These are phyloP conservation scores for Dactylis glomerata DNA, from an alignment of 176 grass and related monocot genomes.

Conservation along the genomic window DNA sequence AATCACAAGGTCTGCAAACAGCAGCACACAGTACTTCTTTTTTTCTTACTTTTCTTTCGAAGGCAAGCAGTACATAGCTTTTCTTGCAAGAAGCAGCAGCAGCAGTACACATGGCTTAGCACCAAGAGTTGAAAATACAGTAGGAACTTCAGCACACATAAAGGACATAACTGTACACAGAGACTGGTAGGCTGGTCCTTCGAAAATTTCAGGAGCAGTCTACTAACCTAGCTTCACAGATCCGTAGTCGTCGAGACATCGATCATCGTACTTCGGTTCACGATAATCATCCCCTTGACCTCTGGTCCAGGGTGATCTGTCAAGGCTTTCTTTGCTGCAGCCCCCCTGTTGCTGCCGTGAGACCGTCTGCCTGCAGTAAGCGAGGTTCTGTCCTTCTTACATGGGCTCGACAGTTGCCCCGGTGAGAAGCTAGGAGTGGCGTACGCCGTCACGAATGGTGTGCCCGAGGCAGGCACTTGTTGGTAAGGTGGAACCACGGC, in stretches of 20 bases:
- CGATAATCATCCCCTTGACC: conserved; percentile 38
- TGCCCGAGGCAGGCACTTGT: conserved; percentile 79
- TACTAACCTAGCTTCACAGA: conserved; percentile 16
- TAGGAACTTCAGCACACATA: neutral
- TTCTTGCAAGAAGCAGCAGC: neutral
- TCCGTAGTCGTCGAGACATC: conserved; percentile 54
- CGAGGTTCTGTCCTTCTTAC: conserved; percentile 46
- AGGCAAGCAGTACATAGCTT: neutral
- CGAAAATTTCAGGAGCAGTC: neutral
- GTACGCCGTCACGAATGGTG: conserved; percentile 63
- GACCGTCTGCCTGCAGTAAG: conserved; percentile 42
- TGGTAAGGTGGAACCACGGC: conserved; percentile 41
- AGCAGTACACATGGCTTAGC: neutral
- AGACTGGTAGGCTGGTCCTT: neutral
- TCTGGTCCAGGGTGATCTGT: conserved; percentile 52
- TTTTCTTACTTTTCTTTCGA: neutral
- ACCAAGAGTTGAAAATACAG: conserved; percentile 3
- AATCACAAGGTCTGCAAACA: conserved; percentile 14
- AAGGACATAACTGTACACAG: conserved; percentile 28
- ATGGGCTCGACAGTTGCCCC: conserved; percentile 40
- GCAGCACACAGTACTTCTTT: neutral
- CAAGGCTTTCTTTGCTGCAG: conserved; percentile 60
- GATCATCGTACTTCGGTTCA: conserved; percentile 40
- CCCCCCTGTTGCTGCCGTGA: conserved; percentile 32
- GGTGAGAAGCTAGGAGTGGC: conserved; percentile 80